A percentile compares a stretch with the other conserved stretches of the same genome.
Evolutionary conservation across 805 yeast genomes (phyloP).

Genomic region (Kazachstania psychrophila): DNA sequence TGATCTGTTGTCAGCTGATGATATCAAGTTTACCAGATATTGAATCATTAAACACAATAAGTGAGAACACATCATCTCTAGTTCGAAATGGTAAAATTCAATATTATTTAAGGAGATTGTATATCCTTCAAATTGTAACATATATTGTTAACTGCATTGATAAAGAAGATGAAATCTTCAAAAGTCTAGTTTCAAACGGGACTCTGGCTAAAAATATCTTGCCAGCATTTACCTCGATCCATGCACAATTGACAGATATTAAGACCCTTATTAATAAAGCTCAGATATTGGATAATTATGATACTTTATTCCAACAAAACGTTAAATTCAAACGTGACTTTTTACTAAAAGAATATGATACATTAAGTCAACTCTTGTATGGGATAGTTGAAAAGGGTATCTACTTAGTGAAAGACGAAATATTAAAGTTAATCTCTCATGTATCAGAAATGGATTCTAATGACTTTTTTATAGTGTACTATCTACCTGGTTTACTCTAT

Average conservation of each 20-base stretch:
- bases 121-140: conserved; percentile 57
- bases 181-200: conserved; percentile 8
- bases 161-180: conserved; percentile 10
- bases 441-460: conserved; percentile 43
- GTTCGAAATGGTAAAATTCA: conserved; percentile 57
- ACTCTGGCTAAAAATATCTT: conserved; percentile 38
- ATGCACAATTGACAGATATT: conserved; percentile 44
- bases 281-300: conserved; percentile 44
- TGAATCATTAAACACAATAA: conserved; percentile 6
- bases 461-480: conserved; percentile 57
- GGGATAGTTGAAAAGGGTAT: conserved; percentile 38
- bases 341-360: conserved; percentile 59
- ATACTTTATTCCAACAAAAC: conserved; percentile 38
- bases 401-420: conserved; percentile 30
- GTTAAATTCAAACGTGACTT: conserved; percentile 53
- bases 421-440: conserved; percentile 35
- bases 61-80: conserved; percentile 20
- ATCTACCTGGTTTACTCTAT: conserved; percentile 48
- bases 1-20: conserved; percentile 63
- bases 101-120: conserved; percentile 61
- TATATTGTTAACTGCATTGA: conserved; percentile 29
- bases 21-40: conserved; percentile 27
- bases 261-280: conserved; percentile 44
- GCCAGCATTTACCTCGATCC: conserved; percentile 48
- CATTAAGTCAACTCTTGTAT: conserved; percentile 54